Conservation (phyloP, 495 filamentous ascomycete genomes). For the Aspergillus haitiensis region DNA sequence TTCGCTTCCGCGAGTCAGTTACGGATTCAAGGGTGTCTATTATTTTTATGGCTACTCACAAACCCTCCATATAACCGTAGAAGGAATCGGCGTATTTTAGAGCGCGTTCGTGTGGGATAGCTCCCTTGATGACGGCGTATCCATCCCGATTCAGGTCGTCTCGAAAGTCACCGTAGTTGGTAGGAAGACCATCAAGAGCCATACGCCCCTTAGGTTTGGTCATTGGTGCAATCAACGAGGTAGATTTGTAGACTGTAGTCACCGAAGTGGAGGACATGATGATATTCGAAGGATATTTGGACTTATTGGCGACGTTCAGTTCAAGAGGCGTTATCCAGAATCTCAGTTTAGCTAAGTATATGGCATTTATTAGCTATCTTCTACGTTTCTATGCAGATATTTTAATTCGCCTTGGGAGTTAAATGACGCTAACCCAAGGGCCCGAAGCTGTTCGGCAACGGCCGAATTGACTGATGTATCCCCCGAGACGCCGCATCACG, state of each 20-base stretch:
- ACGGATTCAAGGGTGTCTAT: too few species aligned
- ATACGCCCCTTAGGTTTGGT: constrained; percentile 17
- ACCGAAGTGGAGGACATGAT: constrained; percentile 14
- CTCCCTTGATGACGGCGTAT: constrained; percentile 48
- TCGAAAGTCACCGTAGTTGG: constrained; percentile 33
- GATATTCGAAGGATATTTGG: background rate
- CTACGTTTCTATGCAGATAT: background rate
- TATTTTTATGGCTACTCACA: constrained; percentile 22
- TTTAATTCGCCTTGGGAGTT: background rate
- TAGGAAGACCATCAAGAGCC: constrained; percentile 29
- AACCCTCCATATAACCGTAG: constrained; percentile 39
- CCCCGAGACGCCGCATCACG: too few species aligned
- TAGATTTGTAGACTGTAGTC: background rate
- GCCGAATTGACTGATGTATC: too few species aligned
- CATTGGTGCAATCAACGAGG: background rate
- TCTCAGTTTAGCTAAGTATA: too few species aligned
- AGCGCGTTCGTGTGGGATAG: constrained; percentile 41
- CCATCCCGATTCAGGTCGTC: constrained; percentile 41
- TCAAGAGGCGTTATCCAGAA: too few species aligned
- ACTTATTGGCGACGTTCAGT: too few species aligned
- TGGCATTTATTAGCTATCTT: too few species aligned
- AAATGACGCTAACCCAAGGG: background rate
- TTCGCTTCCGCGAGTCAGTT: constrained; percentile 20
- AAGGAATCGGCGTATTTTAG: constrained; percentile 37
- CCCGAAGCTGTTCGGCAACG: too few species aligned